Evolutionary conservation across 805 yeast genomes (phyloP).

Genomic region (Candida oleophila): DNA sequence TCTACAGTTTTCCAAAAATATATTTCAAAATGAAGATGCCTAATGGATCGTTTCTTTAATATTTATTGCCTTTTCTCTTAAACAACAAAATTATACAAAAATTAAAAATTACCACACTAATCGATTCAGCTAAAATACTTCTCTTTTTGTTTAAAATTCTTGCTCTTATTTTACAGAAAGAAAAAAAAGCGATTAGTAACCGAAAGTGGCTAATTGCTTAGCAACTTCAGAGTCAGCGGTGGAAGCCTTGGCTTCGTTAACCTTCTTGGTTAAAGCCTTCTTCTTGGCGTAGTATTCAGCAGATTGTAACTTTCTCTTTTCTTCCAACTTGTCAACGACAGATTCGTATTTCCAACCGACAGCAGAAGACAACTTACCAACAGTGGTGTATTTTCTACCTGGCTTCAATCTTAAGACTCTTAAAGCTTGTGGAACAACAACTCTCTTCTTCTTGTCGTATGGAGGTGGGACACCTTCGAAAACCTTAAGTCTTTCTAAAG

Average conservation of each 20-base stretch:
- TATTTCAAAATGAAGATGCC: background rate
- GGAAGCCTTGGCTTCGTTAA: constrained; percentile 79
- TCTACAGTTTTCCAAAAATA: background rate
- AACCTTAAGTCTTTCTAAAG: constrained; percentile 98
- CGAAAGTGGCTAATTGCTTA: constrained; percentile 91
- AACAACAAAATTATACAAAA: background rate
- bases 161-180: background rate
- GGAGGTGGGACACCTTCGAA: constrained; percentile 99
- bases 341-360: constrained; percentile 99
- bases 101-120: background rate
- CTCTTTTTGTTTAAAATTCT: background rate
- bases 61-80: background rate
- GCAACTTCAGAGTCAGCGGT: constrained; percentile 90
- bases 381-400: constrained; percentile 99
- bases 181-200: constrained; percentile 68
- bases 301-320: constrained; percentile 98
- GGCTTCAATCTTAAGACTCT: constrained; percentile 98
- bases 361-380: constrained; percentile 92
- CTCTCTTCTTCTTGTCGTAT: constrained; percentile 99
- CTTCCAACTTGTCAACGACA: constrained; percentile 95
- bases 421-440: constrained; percentile 99
- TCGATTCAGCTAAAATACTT: background rate
- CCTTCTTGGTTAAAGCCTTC: constrained; percentile 93
- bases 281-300: constrained; percentile 99
- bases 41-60: background rate